These are phyloP conservation scores for Ascochyta lentis DNA, from an alignment of 2,329 filamentous ascomycete genomes.

Conservation along the genomic window DNA sequence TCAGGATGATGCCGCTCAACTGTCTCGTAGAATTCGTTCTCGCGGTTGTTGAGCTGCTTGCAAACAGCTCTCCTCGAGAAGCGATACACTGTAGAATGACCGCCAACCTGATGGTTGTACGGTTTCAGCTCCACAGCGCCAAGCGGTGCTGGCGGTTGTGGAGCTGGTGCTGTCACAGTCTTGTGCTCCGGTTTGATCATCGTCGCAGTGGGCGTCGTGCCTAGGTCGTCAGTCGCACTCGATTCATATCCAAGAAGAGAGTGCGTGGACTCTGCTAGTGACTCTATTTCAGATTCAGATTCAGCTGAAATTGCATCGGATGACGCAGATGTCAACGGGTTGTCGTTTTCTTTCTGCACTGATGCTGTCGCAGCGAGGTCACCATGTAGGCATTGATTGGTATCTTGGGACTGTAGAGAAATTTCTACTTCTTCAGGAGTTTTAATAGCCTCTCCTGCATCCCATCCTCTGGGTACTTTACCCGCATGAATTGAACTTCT, in stretches of 20 bases:
- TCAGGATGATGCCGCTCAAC: slow-evolving; percentile 91
- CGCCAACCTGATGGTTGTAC: slow-evolving; percentile 96
- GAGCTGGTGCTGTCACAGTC: slow-evolving; percentile 29
- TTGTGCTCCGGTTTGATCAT: slow-evolving; percentile 41
- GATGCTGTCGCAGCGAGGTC: slow-evolving; percentile 56
- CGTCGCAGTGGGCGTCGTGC: slow-evolving; percentile 48
- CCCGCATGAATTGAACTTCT: slow-evolving; percentile 35
- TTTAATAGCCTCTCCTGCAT: slow-evolving; percentile 38
- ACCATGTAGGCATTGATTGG: slow-evolving; percentile 67
- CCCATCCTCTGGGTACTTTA: slow-evolving; percentile 39
- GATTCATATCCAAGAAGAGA: slow-evolving; percentile 59
- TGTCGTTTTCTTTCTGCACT: slow-evolving; percentile 48
- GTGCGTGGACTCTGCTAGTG: slow-evolving; percentile 51
- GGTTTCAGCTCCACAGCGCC: slow-evolving; percentile 96
- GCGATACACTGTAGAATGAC: slow-evolving; percentile 93
- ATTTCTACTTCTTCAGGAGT: slow-evolving; percentile 65
- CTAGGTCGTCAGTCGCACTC: slow-evolving; percentile 61
- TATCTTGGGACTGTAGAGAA: slow-evolving; percentile 65
- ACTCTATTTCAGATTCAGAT: slow-evolving; percentile 53
- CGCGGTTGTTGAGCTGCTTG: slow-evolving; percentile 96
- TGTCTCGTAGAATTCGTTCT: slow-evolving; percentile 98
- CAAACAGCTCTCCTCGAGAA: slow-evolving; percentile 95
- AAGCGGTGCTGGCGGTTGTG: slow-evolving; percentile 65
- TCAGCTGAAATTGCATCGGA: slow-evolving; percentile 44
- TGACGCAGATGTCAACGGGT: slow-evolving; percentile 44